These are phyloP conservation scores for Aspergillus carbonarius DNA, from an alignment of 2,329 filamentous ascomycete species.

Conservation along the genomic window DNA sequence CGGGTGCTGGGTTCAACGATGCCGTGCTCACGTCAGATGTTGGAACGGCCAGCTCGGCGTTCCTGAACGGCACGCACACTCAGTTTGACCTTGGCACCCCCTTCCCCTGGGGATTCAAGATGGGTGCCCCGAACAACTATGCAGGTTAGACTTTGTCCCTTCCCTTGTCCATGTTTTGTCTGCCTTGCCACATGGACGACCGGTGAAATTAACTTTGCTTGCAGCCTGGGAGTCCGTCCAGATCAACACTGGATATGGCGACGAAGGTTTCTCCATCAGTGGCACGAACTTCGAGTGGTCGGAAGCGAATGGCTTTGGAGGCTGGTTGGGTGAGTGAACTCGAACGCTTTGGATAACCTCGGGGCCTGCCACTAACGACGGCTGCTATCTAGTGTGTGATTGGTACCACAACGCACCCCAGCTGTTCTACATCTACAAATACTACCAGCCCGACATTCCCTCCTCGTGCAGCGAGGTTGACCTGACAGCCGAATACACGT, in stretches of 20 bases:
- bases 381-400: constrained; percentile 34
- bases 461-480: constrained; percentile 36
- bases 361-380: constrained; percentile 1
- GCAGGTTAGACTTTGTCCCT: constrained; percentile 29
- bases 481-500: constrained; percentile 27
- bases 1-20: constrained; percentile 41
- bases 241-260: constrained; percentile 37
- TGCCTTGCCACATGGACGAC: background rate
- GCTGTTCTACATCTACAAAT: constrained; percentile 37
- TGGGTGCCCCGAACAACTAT: constrained; percentile 32
- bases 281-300: constrained; percentile 29
- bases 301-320: constrained; percentile 33
- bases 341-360: background rate
- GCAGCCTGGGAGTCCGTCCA: constrained; percentile 38
- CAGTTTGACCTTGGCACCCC: constrained; percentile 30
- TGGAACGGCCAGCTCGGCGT: constrained; percentile 26
- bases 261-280: constrained; percentile 31
- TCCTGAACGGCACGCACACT: constrained; percentile 35
- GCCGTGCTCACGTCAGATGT: constrained; percentile 32
- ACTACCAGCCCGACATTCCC: constrained; percentile 25
- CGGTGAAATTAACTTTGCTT: constrained; percentile 1
- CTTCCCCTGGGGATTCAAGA: constrained; percentile 34
- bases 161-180: background rate
- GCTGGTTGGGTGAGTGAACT: constrained; percentile 40
- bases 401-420: constrained; percentile 43